These are phyloP conservation scores for Teratosphaeria destructans DNA, from an alignment of 2,329 filamentous ascomycete species.

Conservation along the genomic window DNA sequence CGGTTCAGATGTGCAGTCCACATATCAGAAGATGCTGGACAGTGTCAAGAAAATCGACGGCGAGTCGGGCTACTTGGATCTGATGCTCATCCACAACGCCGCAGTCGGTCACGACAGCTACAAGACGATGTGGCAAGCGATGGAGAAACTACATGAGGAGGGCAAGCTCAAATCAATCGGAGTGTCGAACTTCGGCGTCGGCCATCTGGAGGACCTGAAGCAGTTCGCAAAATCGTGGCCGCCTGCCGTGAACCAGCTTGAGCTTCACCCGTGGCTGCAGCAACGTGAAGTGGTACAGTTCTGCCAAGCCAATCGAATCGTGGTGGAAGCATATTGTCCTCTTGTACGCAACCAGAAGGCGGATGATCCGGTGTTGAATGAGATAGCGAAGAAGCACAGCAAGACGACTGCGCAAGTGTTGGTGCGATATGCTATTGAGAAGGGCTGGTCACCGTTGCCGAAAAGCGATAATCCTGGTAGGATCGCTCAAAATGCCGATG, in stretches of 20 bases:
- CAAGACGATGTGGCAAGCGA: conserved; percentile 54
- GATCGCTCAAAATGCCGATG: conserved; percentile 55
- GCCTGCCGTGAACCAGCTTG: conserved; percentile 64
- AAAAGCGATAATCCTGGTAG: conserved; percentile 61
- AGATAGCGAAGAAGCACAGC: conserved; percentile 59
- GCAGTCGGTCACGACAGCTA: conserved; percentile 44
- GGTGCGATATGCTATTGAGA: conserved; percentile 73
- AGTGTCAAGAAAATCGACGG: conserved; percentile 54
- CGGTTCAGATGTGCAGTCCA: conserved; percentile 44
- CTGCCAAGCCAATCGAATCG: conserved; percentile 48
- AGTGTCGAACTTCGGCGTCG: conserved; percentile 57
- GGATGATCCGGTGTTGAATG: conserved; percentile 54
- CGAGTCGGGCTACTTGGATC: conserved; percentile 54
- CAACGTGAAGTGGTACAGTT: conserved; percentile 50
- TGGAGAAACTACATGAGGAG: conserved; percentile 51
- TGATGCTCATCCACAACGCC: conserved; percentile 61
- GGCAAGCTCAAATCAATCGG: conserved; percentile 57
- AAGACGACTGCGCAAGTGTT: conserved; percentile 69
- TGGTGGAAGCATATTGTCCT: conserved; percentile 55
- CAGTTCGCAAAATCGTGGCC: conserved; percentile 55
- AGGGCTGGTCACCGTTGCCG: conserved; percentile 58
- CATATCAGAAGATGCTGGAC: conserved; percentile 48
- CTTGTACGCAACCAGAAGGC: conserved; percentile 62
- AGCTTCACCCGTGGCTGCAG: conserved; percentile 66
- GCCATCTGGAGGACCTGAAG: conserved; percentile 60